Evolutionary conservation across 163 green algal species (phyloP), one percentile per base, ranked within the genome.

Genomic region (Volvox carteri): DNA sequence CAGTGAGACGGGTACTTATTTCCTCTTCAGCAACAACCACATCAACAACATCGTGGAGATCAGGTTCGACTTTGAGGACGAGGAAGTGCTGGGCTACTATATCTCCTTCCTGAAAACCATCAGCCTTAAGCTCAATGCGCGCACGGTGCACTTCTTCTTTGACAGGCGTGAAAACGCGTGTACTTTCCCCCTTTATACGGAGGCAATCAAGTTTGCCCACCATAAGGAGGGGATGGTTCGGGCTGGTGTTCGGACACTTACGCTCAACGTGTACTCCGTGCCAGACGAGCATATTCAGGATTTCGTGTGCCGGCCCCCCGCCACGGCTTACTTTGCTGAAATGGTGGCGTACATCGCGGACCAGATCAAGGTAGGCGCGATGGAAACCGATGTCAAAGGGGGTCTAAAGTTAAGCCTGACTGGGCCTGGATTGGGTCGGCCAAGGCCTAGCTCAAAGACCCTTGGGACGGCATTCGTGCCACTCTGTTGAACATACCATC

Each of bases 21-120:
- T 98, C 92, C 92, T 99, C 78, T 99, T 99, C 93, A 96, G 86
- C 91, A 99, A 99, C 92, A 98, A 99, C 93, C 96, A 99, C 89
- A 94, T 99, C 74, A 99, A 99, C 94, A 96, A 98, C 78, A 97
- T 99, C 65, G 94, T 98, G 25, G 91, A 88, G 46, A 90, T 96
- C 39, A 77, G 84, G 60, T 94, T 98, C 86, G 93, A 96, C 84
- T 99, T 99, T 90, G 94, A 99, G 85, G 97, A 99, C 80, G 98
- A 99, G 74, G 98, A 99, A 91, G 94, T 98, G 60, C 94, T 99
- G 74, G 98, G 96, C 56, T 99, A 98, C 92, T 99, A 98, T 92
- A 98, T 99, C 78, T 98, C 97, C 46, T 97, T 99, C 84, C 94
- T 99, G 25, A 99, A 99, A 91, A 97, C 96, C 50, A 98, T 99